Evolutionary conservation across 2,329 filamentous ascomycete genomes (phyloP).

Genomic region (Colletotrichum paranaense): DNA sequence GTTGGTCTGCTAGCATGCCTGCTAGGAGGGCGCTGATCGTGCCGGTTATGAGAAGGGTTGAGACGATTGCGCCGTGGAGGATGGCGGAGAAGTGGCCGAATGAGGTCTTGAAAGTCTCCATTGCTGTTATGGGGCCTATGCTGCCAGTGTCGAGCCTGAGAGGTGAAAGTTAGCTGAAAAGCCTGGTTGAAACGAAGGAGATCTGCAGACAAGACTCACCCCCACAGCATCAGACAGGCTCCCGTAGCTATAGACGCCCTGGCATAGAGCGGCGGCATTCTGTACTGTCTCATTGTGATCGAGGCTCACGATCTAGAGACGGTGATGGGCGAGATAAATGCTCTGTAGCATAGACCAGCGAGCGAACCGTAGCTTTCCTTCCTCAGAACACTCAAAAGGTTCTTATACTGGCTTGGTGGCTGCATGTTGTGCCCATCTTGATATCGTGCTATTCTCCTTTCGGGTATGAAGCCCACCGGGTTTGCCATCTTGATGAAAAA

Average conservation of each 20-base stretch:
- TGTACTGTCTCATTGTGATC: background rate
- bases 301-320: background rate
- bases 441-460: no score
- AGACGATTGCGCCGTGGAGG: conserved; percentile 69
- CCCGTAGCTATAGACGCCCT: conserved; percentile 12
- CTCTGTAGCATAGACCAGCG: background rate
- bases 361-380: no score
- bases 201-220: background rate
- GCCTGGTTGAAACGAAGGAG: background rate
- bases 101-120: conserved; percentile 60
- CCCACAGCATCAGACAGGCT: background rate
- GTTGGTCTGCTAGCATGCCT: conserved; percentile 62
- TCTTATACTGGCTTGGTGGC: no score
- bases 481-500: no score
- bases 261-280: conserved; percentile 16
- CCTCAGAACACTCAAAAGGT: no score
- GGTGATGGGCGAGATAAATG: background rate
- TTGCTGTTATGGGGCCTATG: conserved; percentile 70
- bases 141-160: conserved; percentile 54
- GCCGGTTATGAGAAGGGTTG: conserved; percentile 68
- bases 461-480: no score
- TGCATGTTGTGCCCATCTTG: no score
- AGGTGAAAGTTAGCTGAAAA: background rate
- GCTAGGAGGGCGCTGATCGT: conserved; percentile 69
- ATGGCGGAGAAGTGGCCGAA: conserved; percentile 65